Evolutionary conservation across 352 stramenopile genomes (phyloP).

Genomic region (Saprolegnia diclina): DNA sequence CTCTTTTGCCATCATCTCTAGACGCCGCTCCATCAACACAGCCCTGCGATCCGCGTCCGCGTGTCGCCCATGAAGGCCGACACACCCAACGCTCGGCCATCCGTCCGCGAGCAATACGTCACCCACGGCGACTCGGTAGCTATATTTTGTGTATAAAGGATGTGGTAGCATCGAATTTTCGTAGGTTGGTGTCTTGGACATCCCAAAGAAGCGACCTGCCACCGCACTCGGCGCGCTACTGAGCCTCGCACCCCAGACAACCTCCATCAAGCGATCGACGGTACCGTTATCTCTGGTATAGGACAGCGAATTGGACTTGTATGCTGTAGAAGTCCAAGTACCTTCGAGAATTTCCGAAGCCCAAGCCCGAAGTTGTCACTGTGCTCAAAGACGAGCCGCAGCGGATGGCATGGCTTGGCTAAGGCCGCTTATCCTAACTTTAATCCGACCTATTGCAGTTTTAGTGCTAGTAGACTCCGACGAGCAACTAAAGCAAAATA

Average conservation of each 20-base stretch:
- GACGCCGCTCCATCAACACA: background rate
- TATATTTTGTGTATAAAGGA: background rate
- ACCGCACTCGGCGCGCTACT: conserved; percentile 15
- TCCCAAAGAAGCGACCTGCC: conserved; percentile 11
- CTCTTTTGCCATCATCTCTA: background rate
- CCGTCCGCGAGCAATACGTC: conserved; percentile 11
- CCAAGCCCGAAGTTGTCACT: conserved; percentile 25
- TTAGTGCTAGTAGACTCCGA: too few relatives aligned
- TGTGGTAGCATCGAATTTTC: background rate
- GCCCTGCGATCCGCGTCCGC: conserved; percentile 5
- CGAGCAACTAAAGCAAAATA: too few relatives aligned
- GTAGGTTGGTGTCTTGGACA: conserved; percentile 18
- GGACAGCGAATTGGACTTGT: too few relatives aligned
- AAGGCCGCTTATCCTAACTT: background rate
- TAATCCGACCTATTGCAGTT: too few relatives aligned
- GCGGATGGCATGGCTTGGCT: conserved; percentile 21
- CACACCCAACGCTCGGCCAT: conserved; percentile 22
- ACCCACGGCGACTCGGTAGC: conserved; percentile 23
- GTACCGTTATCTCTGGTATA: background rate
- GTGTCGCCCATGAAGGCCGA: conserved; percentile 21
- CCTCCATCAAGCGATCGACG: background rate
- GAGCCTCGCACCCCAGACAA: background rate
- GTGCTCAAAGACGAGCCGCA: conserved; percentile 23
- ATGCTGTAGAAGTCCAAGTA: conserved; percentile 23
- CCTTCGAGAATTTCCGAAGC: conserved; percentile 21